Evolutionary conservation across 345 rosid genomes (phyloP).

Genomic region (Dipteronia dyeriana): DNA sequence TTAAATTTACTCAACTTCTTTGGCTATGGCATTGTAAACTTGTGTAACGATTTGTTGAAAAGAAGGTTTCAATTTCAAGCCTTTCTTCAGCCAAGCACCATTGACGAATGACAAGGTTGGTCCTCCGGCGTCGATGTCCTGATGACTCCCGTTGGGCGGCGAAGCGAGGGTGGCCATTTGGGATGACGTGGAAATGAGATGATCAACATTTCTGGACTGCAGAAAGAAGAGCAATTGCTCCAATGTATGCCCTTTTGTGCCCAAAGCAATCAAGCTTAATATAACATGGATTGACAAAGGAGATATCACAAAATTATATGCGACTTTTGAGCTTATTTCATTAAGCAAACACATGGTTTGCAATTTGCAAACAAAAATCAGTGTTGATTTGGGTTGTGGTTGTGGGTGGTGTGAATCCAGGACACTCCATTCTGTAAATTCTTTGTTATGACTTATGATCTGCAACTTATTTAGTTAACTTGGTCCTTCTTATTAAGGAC

Average conservation of each 20-base stretch:
- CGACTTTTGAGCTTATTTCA: neutral
- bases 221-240: neutral
- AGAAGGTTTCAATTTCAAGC: slow-evolving; percentile 4
- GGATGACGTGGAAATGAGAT: too few relatives aligned
- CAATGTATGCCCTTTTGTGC: neutral
- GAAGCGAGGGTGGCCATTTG: too few relatives aligned
- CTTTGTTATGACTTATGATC: too few relatives aligned
- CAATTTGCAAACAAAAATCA: neutral
- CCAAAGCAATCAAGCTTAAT: neutral
- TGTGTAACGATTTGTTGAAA: slow-evolving; percentile 4
- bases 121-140: too few relatives aligned
- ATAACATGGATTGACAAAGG: neutral
- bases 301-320: neutral
- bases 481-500: too few relatives aligned
- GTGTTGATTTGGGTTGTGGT: neutral
- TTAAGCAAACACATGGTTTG: neutral
- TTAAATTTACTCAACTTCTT: too few relatives aligned
- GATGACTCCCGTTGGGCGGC: too few relatives aligned
- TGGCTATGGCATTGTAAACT: slow-evolving; percentile 14
- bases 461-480: too few relatives aligned
- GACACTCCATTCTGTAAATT: neutral
- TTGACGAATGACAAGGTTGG: neutral
- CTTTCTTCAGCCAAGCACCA: neutral
- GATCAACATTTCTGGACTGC: neutral
- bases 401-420: neutral